phyloP scores from a whole-genome alignment of 208 protist species.

The Trypanosoma mega region DNA sequence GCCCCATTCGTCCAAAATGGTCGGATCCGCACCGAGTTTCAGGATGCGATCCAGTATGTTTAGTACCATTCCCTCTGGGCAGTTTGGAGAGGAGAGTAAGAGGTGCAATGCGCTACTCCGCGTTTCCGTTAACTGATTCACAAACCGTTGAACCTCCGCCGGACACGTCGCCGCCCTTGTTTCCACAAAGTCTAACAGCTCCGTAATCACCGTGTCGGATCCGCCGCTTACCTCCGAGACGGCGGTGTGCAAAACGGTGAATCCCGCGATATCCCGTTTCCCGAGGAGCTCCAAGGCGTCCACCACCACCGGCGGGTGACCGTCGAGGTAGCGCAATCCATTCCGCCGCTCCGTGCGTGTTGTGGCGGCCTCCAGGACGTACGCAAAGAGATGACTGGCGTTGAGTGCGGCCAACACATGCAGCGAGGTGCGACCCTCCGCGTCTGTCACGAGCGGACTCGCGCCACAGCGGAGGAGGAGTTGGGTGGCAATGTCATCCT shows the following conservation, averaged over 20 bases:
- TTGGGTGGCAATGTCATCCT: slow-evolving; percentile 34
- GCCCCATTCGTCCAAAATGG: slow-evolving; percentile 7
- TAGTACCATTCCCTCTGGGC: slow-evolving; percentile 33
- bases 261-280: slow-evolving; percentile 19
- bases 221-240: slow-evolving; percentile 34
- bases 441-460: slow-evolving; percentile 36
- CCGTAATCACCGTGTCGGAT: slow-evolving; percentile 26
- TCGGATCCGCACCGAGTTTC: slow-evolving; percentile 14
- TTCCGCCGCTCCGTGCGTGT: background rate
- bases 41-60: slow-evolving; percentile 33
- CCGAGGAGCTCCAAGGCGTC: slow-evolving; percentile 28
- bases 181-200: slow-evolving; percentile 37
- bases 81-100: slow-evolving; percentile 29
- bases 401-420: slow-evolving; percentile 57
- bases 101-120: slow-evolving; percentile 37
- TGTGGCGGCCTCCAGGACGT: slow-evolving; percentile 26
- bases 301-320: slow-evolving; percentile 19
- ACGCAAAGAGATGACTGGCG: slow-evolving; percentile 28
- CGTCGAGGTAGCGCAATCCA: slow-evolving; percentile 10
- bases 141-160: slow-evolving; percentile 19
- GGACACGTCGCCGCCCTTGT: background rate
- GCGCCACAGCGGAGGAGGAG: slow-evolving; percentile 51
- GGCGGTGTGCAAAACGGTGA: slow-evolving; percentile 38
- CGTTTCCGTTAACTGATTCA: slow-evolving; percentile 16
- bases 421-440: slow-evolving; percentile 46